A percentile compares a stretch with the other conserved stretches of the same genome.
These are phyloP conservation scores for Nemania abortiva DNA, from an alignment of 2,329 filamentous ascomycete species.

Conservation along the genomic window DNA sequence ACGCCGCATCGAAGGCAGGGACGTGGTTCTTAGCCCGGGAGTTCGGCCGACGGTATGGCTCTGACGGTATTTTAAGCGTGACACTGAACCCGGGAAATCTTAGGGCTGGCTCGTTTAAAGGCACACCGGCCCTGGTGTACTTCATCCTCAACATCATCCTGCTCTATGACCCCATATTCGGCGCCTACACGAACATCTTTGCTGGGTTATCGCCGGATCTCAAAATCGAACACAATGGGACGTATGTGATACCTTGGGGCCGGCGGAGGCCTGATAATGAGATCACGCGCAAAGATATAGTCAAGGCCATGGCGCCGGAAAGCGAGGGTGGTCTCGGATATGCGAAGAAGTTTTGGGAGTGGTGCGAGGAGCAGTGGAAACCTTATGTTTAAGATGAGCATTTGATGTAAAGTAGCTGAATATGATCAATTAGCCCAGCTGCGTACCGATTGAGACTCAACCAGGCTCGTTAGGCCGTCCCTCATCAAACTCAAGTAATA, in stretches of 20 bases:
- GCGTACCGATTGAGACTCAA: not conserved
- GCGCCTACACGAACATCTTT: constrained; percentile 40
- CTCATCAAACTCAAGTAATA: not conserved
- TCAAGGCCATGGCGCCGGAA: constrained; percentile 45
- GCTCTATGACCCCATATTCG: constrained; percentile 37
- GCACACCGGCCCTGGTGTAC: constrained; percentile 33
- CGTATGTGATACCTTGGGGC: constrained; percentile 41
- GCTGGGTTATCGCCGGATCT: constrained; percentile 42
- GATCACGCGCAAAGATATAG: constrained; percentile 46
- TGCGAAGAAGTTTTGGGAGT: constrained; percentile 48
- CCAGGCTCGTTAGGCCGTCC: not conserved
- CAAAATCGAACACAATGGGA: constrained; percentile 38
- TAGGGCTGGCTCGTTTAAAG: constrained; percentile 42
- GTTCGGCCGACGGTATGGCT: constrained; percentile 46
- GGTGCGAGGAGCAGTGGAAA: constrained; percentile 43
- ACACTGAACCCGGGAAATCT: constrained; percentile 54
- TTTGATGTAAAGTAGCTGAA: not conserved
- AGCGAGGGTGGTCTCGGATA: constrained; percentile 48
- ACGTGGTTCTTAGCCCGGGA: constrained; percentile 52
- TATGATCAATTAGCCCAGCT: not conserved
- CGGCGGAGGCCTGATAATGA: constrained; percentile 34
- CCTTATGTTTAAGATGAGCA: constrained; percentile 10
- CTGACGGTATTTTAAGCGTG: constrained; percentile 45
- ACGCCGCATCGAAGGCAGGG: constrained; percentile 53
- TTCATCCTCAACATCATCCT: constrained; percentile 30